Evolutionary conservation across 352 stramenopile species (phyloP), one percentile per base, ranked within the genome.

Genomic region (Phytophthora europaea): DNA sequence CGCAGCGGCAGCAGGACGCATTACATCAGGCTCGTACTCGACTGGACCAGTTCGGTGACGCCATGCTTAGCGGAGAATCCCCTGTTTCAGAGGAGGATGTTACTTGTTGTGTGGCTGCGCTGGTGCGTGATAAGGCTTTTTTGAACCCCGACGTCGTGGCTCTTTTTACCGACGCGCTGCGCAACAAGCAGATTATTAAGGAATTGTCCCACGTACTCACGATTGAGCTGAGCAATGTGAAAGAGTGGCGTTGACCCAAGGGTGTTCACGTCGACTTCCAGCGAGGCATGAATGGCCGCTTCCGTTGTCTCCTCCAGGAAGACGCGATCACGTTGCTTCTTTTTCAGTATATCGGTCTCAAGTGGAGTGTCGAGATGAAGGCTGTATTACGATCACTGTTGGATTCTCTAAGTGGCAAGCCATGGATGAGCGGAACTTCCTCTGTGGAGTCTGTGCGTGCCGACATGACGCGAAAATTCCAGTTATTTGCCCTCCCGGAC

Each of bases 201-300:
- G 78, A 88, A 64, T 71, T 86, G 31, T 72, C 78, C 1, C 67
- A 86, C 28, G 81, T 88, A 26, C 66, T 88, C 22, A 88, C 78
- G 15, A 88, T 88, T 40, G 70, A 88, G 57, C 28, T 88, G 28
- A 80, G 75, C 62, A 85, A 88, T 54, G 38, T 84, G 40, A 53
- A 38, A 4, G 81, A 85, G 33, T 88, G 83, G 70, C 45, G 23
- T 26, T 88, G 81, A 78, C 65, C 76, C 6, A 60, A 65, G 4
- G 81, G 81, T n/a, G 69, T 88, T 13, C 36, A 23, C 2, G 81
- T 86, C 2, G 65, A 83, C 16, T 60, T 84, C 12, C 69, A 84
- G 58, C 81, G 81, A 34, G 76, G 78, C 7, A 88, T 85, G 61
- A 86, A 83, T 57, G 76, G 81, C 9, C 76, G 76, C 12, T 86